Percentiles rank a stretch among this genome's conserved stretches.
phyloP scores from a whole-genome alignment of 2,329 filamentous ascomycete species.

The Aspergillus sp. region DNA sequence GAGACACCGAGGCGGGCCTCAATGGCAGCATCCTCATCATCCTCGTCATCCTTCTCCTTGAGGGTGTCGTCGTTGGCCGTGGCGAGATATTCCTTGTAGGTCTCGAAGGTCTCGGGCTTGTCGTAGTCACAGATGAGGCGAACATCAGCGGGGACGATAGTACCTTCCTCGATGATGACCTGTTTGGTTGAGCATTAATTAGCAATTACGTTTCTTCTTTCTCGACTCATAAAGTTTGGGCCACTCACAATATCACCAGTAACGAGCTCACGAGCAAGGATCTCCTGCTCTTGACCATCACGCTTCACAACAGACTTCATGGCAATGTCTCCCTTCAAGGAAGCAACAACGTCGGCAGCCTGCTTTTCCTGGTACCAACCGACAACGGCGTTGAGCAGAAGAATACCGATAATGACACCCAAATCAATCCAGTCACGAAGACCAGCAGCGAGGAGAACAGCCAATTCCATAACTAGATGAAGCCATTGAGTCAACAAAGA shows the following conservation, averaged over 20 bases:
- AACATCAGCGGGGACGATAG: slow-evolving; percentile 68
- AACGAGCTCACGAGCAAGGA: slow-evolving; percentile 71
- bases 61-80: slow-evolving; percentile 60
- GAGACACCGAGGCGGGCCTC: slow-evolving; percentile 64
- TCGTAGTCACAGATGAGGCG: slow-evolving; percentile 73
- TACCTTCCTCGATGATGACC: slow-evolving; percentile 70
- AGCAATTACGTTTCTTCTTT: background rate
- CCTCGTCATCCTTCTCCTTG: slow-evolving; percentile 58
- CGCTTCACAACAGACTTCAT: slow-evolving; percentile 70
- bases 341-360: slow-evolving; percentile 73
- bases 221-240: background rate
- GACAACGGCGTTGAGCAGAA: slow-evolving; percentile 72
- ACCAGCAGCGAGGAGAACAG: slow-evolving; percentile 71
- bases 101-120: slow-evolving; percentile 64
- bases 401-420: slow-evolving; percentile 74
- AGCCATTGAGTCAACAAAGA: background rate
- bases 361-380: slow-evolving; percentile 83
- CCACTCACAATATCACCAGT: slow-evolving; percentile 69
- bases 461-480: slow-evolving; percentile 66
- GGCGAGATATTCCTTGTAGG: slow-evolving; percentile 65
- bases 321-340: slow-evolving; percentile 74
- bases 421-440: slow-evolving; percentile 75
- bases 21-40: slow-evolving; percentile 54
- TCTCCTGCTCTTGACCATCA: slow-evolving; percentile 65
- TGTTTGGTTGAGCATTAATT: slow-evolving; percentile 24